Evolutionary conservation across 768 basidiomycete species (phyloP).

Genomic region (Obba rivulosa): DNA sequence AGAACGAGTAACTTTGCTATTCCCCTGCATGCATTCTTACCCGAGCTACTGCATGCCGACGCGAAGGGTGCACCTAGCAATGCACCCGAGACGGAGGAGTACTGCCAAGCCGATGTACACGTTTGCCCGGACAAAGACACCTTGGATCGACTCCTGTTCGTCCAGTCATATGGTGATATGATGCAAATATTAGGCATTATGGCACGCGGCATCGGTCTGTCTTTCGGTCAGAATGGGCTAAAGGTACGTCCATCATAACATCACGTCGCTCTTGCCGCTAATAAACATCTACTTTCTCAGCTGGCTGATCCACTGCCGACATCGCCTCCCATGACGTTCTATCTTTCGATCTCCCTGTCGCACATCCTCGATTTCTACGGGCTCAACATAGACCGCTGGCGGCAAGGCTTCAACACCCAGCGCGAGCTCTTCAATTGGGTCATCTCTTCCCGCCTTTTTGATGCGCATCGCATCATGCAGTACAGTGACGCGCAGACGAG

Average conservation of each 20-base stretch:
- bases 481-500: slow-evolving; percentile 23
- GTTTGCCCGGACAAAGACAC: slow-evolving; percentile 47
- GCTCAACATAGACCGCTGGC: slow-evolving; percentile 46
- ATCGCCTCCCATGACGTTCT: slow-evolving; percentile 34
- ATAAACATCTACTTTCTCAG: slow-evolving; percentile 17
- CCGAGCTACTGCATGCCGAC: slow-evolving; percentile 21
- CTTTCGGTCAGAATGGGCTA: slow-evolving; percentile 48
- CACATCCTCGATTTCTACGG: slow-evolving; percentile 53
- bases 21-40: slow-evolving; percentile 34
- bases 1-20: slow-evolving; percentile 64
- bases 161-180: slow-evolving; percentile 65
- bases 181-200: slow-evolving; percentile 65
- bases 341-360: slow-evolving; percentile 44
- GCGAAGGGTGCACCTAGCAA: neutral
- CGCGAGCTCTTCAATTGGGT: slow-evolving; percentile 56
- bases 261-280: neutral
- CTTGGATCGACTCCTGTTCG: slow-evolving; percentile 47
- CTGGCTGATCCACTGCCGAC: slow-evolving; percentile 25
- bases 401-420: slow-evolving; percentile 49
- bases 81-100: slow-evolving; percentile 12
- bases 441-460: slow-evolving; percentile 47
- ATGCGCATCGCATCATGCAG: slow-evolving; percentile 31
- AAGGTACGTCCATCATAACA: slow-evolving; percentile 35
- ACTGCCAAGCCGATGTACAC: slow-evolving; percentile 58
- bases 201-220: slow-evolving; percentile 44